Conservation (phyloP, 768 basidiomycete genomes). For the Pulveroboletus sp. region DNA sequence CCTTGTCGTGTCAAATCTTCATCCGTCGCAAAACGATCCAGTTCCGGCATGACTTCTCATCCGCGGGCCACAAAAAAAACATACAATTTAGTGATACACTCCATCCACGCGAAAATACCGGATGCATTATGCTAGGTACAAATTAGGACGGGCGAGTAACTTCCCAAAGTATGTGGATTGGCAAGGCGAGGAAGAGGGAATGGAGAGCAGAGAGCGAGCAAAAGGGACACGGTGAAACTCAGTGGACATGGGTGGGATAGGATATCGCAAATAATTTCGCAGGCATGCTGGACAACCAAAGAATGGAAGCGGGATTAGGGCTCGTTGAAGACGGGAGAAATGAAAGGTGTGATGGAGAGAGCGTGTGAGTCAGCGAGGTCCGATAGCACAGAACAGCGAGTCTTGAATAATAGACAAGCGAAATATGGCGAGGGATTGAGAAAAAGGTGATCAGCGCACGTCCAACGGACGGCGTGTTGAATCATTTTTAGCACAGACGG, state of each 20-base stretch:
- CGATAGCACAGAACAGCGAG: slow-evolving; percentile 12
- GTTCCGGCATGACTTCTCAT: neutral
- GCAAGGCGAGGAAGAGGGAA: too few species aligned
- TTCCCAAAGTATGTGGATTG: neutral
- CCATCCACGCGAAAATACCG: slow-evolving; percentile 3
- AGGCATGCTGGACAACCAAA: neutral
- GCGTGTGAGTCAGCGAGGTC: slow-evolving; percentile 5
- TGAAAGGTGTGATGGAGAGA: slow-evolving; percentile 7
- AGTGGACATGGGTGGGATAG: neutral
- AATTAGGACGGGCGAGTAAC: slow-evolving; percentile 16
- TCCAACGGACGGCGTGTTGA: neutral
- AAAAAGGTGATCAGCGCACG: neutral
- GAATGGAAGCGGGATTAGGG: neutral
- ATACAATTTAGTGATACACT: neutral
- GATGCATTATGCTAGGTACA: slow-evolving; percentile 27
- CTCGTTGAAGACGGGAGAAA: neutral
- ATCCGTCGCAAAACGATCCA: neutral
- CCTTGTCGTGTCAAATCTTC: neutral
- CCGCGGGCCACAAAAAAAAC: neutral
- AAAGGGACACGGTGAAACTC: neutral
- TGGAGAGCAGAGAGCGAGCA: neutral
- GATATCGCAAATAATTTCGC: neutral
- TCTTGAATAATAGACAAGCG: slow-evolving; percentile 8
- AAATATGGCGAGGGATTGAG: slow-evolving; percentile 4
- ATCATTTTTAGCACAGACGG: slow-evolving; percentile 9